These are phyloP conservation scores for Stephania yunnanensis DNA, from an alignment of 164 flowering plant genomes.

Conservation along the genomic window DNA sequence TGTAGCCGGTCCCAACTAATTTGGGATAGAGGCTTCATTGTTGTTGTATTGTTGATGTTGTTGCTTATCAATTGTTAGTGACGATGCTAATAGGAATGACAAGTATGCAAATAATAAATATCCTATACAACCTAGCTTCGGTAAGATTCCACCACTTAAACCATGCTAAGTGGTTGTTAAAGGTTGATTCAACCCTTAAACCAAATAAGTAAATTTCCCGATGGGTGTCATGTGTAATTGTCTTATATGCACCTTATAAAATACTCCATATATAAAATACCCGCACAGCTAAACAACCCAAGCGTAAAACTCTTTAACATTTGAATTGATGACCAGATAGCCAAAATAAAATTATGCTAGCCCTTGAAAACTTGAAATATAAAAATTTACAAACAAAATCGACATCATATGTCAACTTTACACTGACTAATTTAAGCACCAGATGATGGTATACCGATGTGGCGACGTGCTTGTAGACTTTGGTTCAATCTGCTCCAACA, in stretches of 20 bases:
- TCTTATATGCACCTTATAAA: neutral
- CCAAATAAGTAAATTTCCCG: neutral
- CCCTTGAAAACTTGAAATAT: too few species aligned
- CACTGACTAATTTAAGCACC: neutral
- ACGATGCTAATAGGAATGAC: neutral
- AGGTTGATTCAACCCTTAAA: neutral
- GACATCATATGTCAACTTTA: neutral
- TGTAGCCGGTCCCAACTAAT: neutral
- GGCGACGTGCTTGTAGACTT: too few species aligned
- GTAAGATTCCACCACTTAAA: neutral
- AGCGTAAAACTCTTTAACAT: neutral
- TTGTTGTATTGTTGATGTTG: neutral
- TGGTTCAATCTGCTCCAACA: too few species aligned
- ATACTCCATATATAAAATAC: neutral
- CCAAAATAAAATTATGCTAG: neutral
- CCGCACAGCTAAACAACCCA: neutral
- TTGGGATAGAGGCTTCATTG: neutral
- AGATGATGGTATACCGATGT: neutral
- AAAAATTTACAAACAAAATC: neutral
- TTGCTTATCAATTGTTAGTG: neutral
- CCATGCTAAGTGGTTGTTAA: neutral
- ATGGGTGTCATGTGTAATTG: neutral
- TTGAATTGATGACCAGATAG: neutral
- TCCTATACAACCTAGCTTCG: neutral
- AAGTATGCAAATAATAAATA: neutral